Percentiles rank a stretch among this genome's conserved stretches.
phyloP scores from a whole-genome alignment of 1,139 yeast species.

The Blastobotrys ciferrii region DNA sequence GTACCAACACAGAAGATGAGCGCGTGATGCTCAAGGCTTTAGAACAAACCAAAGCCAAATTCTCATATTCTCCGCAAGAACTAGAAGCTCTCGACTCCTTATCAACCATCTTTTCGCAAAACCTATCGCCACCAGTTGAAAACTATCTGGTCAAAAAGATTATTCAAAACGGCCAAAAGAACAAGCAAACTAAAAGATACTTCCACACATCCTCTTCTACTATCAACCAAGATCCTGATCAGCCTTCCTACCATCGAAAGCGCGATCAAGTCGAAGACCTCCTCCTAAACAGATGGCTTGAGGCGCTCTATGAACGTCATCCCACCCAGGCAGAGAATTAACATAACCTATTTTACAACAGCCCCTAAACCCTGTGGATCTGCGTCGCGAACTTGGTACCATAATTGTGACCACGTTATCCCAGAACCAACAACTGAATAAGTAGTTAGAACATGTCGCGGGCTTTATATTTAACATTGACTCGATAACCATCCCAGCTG shows the following conservation, averaged over 20 bases:
- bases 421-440: no score
- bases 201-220: slow-evolving; percentile 11
- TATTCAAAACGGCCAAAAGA: slow-evolving; percentile 20
- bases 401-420: no score
- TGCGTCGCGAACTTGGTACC: no score
- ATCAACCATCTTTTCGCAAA: background rate
- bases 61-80: background rate
- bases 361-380: no score
- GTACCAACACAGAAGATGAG: background rate
- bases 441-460: no score
- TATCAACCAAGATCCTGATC: slow-evolving; percentile 6
- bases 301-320: slow-evolving; percentile 28
- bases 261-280: slow-evolving; percentile 51
- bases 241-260: slow-evolving; percentile 29
- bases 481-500: no score
- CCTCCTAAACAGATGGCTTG: slow-evolving; percentile 48
- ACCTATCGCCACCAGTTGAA: slow-evolving; percentile 25
- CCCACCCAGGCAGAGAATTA: slow-evolving; percentile 3
- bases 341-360: background rate
- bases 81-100: background rate
- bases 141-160: slow-evolving; percentile 26
- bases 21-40: background rate
- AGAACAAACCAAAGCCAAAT: slow-evolving; percentile 1
- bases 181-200: background rate
- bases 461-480: no score